Conservation (phyloP, 352 stramenopile genomes). For the Globisporangium barbulae region DNA sequence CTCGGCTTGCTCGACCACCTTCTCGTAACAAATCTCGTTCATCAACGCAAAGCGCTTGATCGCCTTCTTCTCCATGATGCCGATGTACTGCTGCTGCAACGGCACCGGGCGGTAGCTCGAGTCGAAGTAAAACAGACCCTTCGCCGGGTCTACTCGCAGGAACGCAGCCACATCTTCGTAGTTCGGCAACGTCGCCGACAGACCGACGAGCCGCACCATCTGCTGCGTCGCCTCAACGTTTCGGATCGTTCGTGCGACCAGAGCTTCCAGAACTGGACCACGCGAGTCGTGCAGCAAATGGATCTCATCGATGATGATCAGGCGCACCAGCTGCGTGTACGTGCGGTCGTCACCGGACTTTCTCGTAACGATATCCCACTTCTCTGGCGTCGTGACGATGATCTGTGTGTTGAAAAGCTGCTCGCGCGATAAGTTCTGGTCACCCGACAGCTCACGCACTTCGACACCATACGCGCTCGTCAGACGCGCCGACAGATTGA, state of each 20-base stretch:
- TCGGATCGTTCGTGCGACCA: conserved; percentile 97
- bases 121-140: conserved; percentile 99
- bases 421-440: conserved; percentile 96
- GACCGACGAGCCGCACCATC: conserved; percentile 95
- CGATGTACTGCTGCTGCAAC: conserved; percentile 99
- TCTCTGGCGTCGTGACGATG: conserved; percentile 99
- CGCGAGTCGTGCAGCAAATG: conserved; percentile 99
- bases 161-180: conserved; percentile 99
- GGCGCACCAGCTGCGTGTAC: conserved; percentile 97
- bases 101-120: conserved; percentile 98
- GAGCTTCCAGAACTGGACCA: conserved; percentile 97
- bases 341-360: conserved; percentile 96
- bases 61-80: conserved; percentile 99
- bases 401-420: conserved; percentile 99
- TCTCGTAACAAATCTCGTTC: conserved; percentile 99
- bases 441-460: conserved; percentile 97
- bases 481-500: conserved; percentile 96
- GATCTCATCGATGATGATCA: conserved; percentile 99
- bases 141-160: conserved; percentile 95
- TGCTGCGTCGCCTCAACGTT: conserved; percentile 98
- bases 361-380: conserved; percentile 99
- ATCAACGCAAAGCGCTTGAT: conserved; percentile 98
- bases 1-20: conserved; percentile 93
- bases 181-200: conserved; percentile 99
- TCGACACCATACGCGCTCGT: conserved; percentile 90